Conservation (phyloP, 1,139 yeast species). For the Yamadazyma dendronema region DNA sequence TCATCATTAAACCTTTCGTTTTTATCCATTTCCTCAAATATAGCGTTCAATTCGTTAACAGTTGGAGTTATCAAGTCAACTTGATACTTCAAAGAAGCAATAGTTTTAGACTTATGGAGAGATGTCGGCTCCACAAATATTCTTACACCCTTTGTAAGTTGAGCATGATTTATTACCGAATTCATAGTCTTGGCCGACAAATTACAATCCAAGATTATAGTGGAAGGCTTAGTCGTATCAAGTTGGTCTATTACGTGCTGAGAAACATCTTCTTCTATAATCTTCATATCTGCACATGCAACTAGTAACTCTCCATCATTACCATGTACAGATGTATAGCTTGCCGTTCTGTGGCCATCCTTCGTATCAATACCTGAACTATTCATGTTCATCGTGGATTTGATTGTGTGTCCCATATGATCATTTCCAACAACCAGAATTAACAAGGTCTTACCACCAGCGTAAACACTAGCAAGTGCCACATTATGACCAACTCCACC, state of each 20-base stretch:
- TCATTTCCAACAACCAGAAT: conserved; percentile 65
- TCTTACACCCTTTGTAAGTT: conserved; percentile 16
- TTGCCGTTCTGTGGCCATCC: conserved; percentile 49
- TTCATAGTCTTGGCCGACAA: conserved; percentile 44
- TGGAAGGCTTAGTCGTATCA: conserved; percentile 31
- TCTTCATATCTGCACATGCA: conserved; percentile 85
- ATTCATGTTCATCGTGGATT: conserved; percentile 33
- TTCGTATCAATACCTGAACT: conserved; percentile 36
- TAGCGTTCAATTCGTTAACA: conserved; percentile 52
- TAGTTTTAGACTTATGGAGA: conserved; percentile 50
- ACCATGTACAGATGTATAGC: conserved; percentile 70
- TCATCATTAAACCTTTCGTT: conserved; percentile 54
- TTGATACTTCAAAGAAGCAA: conserved; percentile 25
- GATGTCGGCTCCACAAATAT: conserved; percentile 80
- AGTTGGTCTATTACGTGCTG: conserved; percentile 39
- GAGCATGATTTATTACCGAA: conserved; percentile 29
- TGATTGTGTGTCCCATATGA: conserved; percentile 46
- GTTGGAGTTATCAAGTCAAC: conserved; percentile 67
- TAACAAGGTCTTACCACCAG: conserved; percentile 35
- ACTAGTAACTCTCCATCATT: conserved; percentile 60
- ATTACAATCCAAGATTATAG: conserved; percentile 69
- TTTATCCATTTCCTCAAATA: conserved; percentile 49
- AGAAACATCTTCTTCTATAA: conserved; percentile 51
- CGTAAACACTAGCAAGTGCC: conserved; percentile 49
- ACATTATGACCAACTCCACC: conserved; percentile 90